Evolutionary conservation across 2,329 filamentous ascomycete species (phyloP).

Genomic region (Venturiaceae sp.): DNA sequence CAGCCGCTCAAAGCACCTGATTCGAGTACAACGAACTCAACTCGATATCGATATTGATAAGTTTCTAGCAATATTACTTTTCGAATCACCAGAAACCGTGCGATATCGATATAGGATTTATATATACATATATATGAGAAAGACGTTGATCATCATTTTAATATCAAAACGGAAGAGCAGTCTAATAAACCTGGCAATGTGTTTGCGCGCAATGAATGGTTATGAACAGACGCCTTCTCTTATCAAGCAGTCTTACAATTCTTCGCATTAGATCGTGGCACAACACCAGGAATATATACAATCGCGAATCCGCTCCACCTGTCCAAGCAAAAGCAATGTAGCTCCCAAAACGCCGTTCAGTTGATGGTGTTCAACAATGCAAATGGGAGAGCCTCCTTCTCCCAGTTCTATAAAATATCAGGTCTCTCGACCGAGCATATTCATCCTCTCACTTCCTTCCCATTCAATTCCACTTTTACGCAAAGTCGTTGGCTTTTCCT

Average conservation of each 20-base stretch:
- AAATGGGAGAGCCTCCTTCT: not conserved
- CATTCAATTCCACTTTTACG: not conserved
- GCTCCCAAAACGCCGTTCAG: not conserved
- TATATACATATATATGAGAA: too few species aligned
- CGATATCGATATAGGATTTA: too few species aligned
- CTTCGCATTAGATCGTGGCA: not conserved
- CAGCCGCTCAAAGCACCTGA: too few species aligned
- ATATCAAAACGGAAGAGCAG: too few species aligned
- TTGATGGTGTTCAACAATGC: not conserved
- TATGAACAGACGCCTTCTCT: too few species aligned
- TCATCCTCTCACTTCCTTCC: not conserved
- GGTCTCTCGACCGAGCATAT: not conserved
- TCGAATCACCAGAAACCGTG: too few species aligned
- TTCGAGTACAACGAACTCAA: too few species aligned
- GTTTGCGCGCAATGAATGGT: too few species aligned
- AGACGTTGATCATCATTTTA: too few species aligned
- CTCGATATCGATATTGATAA: too few species aligned
- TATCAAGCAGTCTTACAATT: not conserved
- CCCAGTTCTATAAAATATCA: not conserved
- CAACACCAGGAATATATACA: not conserved
- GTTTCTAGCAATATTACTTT: too few species aligned
- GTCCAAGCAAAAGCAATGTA: not conserved
- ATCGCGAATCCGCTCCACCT: not conserved
- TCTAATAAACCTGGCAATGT: too few species aligned
- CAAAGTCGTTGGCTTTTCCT: constrained; percentile 72